Percentiles rank a stretch among this genome's conserved stretches.
Evolutionary conservation across 2,329 filamentous ascomycete genomes (phyloP).

Genomic region (Penicillium sp.): DNA sequence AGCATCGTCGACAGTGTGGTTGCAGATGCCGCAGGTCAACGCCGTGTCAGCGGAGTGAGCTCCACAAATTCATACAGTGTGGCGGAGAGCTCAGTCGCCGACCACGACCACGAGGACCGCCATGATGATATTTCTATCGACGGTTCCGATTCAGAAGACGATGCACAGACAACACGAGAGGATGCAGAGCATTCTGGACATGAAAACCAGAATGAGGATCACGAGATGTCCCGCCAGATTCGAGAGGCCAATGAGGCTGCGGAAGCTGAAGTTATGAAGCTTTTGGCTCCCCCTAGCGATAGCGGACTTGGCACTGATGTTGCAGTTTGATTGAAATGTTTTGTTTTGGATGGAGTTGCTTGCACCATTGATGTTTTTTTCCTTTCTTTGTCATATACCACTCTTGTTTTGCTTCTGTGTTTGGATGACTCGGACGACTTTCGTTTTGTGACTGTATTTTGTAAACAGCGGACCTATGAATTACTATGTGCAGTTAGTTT

Average conservation of each 20-base stretch:
- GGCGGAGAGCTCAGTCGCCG: slow-evolving; percentile 18
- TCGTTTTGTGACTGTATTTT: slow-evolving; percentile 1
- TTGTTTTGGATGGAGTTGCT: slow-evolving; percentile 3
- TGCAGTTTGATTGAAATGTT: slow-evolving; percentile 4
- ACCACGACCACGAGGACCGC: slow-evolving; percentile 15
- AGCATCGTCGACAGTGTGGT: slow-evolving; percentile 37
- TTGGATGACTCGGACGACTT: slow-evolving; percentile 2
- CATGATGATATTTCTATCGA: slow-evolving; percentile 15
- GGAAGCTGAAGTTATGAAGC: slow-evolving; percentile 21
- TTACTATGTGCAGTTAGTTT: too few species aligned
- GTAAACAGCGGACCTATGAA: too few species aligned
- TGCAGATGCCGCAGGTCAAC: slow-evolving; percentile 33
- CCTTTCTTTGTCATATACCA: slow-evolving; percentile 20
- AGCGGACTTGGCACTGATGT: slow-evolving; percentile 26
- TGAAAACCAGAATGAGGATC: slow-evolving; percentile 12
- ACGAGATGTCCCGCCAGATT: slow-evolving; percentile 11
- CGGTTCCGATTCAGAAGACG: slow-evolving; percentile 17
- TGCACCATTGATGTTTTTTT: slow-evolving; percentile 7
- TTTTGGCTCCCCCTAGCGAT: slow-evolving; percentile 25
- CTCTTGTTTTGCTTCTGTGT: slow-evolving; percentile 11
- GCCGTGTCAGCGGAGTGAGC: slow-evolving; percentile 35
- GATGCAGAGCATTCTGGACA: slow-evolving; percentile 6
- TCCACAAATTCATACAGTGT: slow-evolving; percentile 28
- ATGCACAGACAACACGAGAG: slow-evolving; percentile 16
- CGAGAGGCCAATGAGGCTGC: slow-evolving; percentile 12